Base-by-base conservation (phyloP, 352 stramenopile species). In the Globisporangium apiculatum region DNA sequence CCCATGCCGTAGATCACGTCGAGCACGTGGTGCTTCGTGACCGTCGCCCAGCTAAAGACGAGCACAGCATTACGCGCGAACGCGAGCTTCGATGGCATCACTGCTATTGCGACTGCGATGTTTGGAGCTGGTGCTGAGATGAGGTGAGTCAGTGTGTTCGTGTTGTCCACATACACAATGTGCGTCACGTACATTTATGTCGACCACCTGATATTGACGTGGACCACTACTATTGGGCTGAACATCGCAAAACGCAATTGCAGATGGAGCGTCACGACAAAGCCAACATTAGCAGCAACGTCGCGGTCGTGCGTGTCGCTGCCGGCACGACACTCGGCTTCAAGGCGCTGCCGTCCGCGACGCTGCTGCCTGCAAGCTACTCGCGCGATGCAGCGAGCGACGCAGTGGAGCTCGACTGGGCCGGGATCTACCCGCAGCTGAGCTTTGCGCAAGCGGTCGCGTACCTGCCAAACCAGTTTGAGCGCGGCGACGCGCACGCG, bases 1-100 rank as follows among this genome's bases (percentile, higher is more conserved):
- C 88, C 88, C 61, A 95, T 77, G 59, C 84, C 87, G 58, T 95
- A 92, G 48, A 86, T 89, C 43, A 94, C 58, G 52, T 95, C 84
- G 58, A 82, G 79, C 35, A 81, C 63, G 45, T 89, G 78, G 55
- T 79, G 50, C 68, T 94, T 91, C 50, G 77, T 64, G 54, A 76
- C 72, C 60, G 64, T 74, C 47, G 84, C 68, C 75, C 76, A 89
- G 60, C 79, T 61, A 47, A 80, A 53, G 42, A 90, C 61, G 18
- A 92, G 75, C 63, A 83, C 72, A 24, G 66, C 69, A 45, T 79
- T 82, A 58, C 76, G 78, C 52, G 43, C 59, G 18, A 83, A 51
- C 43, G 53, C 42, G 36, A 52, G 42, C 48, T 35, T 31, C 24
- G 24, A 31, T 31, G 24, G 37, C 17, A 14, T 5, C 45, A 60